phyloP scores from a whole-genome alignment of 169 alveolate genomes.

The Eimeria brunetti region DNA sequence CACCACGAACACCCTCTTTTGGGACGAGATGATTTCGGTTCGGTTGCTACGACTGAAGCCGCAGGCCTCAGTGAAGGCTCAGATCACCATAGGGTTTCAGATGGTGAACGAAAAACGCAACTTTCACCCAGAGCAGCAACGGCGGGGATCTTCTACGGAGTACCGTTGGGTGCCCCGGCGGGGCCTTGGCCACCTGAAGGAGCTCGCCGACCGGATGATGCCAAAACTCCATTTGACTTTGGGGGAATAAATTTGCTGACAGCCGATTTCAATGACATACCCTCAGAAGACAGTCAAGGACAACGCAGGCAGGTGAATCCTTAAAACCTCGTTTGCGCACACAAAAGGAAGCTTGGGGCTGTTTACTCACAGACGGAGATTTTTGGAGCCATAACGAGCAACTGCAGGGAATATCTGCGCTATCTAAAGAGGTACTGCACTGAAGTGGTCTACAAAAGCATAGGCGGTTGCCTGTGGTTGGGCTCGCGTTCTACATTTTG shows the following conservation, averaged over 20 bases:
- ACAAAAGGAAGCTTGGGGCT: not conserved
- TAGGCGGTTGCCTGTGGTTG: not conserved
- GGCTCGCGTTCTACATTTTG: not conserved
- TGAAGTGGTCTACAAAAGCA: not conserved
- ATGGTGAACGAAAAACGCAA: not conserved
- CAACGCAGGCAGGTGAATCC: not conserved
- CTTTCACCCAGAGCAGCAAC: not conserved
- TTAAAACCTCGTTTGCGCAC: not conserved
- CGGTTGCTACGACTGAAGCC: not conserved
- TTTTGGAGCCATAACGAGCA: not conserved
- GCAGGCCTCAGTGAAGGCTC: not conserved
- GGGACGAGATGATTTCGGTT: not conserved
- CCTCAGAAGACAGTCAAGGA: not conserved
- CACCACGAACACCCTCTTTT: not conserved
- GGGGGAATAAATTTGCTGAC: not conserved
- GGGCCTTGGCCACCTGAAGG: conserved; percentile 23
- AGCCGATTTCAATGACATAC: not conserved
- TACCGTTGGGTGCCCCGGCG: conserved; percentile 9
- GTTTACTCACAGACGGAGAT: not conserved
- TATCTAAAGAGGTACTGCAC: not conserved
- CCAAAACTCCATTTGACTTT: not conserved
- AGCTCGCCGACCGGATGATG: not conserved
- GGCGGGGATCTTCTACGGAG: not conserved
- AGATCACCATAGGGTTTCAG: not conserved
- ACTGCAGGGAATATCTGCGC: not conserved